These are phyloP conservation scores for Colletotrichum sp. DNA, from an alignment of 2,329 filamentous ascomycete genomes.

Conservation along the genomic window DNA sequence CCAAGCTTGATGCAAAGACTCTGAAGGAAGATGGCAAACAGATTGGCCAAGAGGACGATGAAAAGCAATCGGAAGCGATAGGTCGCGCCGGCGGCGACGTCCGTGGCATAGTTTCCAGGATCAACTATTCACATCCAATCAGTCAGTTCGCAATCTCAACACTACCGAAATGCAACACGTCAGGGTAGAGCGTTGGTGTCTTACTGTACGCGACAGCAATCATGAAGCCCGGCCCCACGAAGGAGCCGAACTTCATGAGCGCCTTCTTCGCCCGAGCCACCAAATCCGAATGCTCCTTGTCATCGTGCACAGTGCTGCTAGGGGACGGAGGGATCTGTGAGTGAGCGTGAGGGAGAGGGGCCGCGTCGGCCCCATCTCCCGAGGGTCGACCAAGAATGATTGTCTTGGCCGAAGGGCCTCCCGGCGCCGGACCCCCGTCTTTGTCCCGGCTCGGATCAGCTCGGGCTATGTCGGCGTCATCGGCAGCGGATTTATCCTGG, in stretches of 20 bases:
- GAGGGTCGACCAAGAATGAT: constrained; percentile 10
- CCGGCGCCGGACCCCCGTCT: not conserved
- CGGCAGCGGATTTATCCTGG: not conserved
- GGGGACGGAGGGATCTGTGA: not conserved
- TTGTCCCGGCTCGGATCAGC: not conserved
- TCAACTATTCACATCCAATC: constrained; percentile 44
- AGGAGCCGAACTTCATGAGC: constrained; percentile 55
- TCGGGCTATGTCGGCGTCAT: not conserved
- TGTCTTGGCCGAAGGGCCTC: constrained; percentile 2
- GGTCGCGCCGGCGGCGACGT: constrained; percentile 70
- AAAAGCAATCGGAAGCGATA: constrained; percentile 72
- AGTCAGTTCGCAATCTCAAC: not conserved
- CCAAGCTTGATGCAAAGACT: constrained; percentile 72
- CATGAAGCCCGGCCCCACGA: constrained; percentile 73
- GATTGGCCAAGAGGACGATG: constrained; percentile 70
- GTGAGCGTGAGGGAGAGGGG: constrained; percentile 14
- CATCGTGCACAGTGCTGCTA: not conserved
- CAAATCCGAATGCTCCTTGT: not conserved
- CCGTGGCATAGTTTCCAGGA: constrained; percentile 73
- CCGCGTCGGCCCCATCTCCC: constrained; percentile 12
- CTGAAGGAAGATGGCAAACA: constrained; percentile 75
- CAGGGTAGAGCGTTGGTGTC: constrained; percentile 20
- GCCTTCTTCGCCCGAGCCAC: constrained; percentile 25
- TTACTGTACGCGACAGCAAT: constrained; percentile 63
- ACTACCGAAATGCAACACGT: not conserved